Evolutionary conservation across 805 yeast genomes (phyloP), one percentile per base, ranked within the genome.

Genomic region (Grigorovia transvaalensis): DNA sequence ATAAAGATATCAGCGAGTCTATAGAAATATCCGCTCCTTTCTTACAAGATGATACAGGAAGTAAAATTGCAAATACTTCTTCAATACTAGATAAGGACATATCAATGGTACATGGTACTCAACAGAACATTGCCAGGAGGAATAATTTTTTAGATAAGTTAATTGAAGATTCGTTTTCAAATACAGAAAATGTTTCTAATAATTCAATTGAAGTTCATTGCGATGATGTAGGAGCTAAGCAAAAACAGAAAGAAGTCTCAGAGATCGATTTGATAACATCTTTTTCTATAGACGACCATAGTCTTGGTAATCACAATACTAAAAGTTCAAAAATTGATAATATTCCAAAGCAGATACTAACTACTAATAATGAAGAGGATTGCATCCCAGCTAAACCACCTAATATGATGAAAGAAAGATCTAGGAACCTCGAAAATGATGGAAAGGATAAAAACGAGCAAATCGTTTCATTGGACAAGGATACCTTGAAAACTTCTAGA

Each of bases 1-100:
- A 6, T 38, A 18, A 38, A 13, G 3, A 20, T 38, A 12, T 17
- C 20, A 38, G 15, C 15, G 29, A 20, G n/a, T 46, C 48, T 7
- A 38, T 46, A 20, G 48, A 63, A 48, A 49, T 63, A 19, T 52
- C 56, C 12, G 59, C 57, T 9, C 62, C 64, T 4, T 59, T 59
- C 44, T 50, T 50, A 11, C 57, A 60, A 18, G 67, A 63, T 50
- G 57, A 53, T 48, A 48, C 48, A 18, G 15, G 15, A 33, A 54
- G 51, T 11, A 51, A 45, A 20, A 30, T 40, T 3, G 51, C 40
- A 13, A 48, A 51, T 1, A 30, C 38, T n/a, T 23, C 51, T 15
- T 38, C 17, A 7, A 13, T 38, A 13, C 3, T n/a, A n/a, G 42
- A 38, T 13, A 38, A 15, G 17, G 42, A 38, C 15, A 38, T 38